Conservation (phyloP, 2,329 filamentous ascomycete genomes). For the Metarhizium rileyi region DNA sequence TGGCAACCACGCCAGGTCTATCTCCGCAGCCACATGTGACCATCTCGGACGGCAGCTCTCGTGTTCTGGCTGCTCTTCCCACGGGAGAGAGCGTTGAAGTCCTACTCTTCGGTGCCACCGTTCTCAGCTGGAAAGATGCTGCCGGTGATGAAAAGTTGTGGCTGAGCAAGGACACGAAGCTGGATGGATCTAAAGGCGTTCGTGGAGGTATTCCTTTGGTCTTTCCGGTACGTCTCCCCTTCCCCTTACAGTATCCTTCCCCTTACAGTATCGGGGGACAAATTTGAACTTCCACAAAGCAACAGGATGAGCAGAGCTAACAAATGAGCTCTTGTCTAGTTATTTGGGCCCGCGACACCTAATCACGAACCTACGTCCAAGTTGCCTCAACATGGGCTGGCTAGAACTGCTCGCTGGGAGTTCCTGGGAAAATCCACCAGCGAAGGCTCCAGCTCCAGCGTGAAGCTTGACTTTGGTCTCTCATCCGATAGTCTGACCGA, state of each 20-base stretch:
- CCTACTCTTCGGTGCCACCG: constrained; percentile 83
- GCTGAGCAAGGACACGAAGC: constrained; percentile 66
- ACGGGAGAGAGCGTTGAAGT: constrained; percentile 81
- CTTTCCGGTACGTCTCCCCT: constrained; percentile 61
- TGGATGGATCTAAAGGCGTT: constrained; percentile 84
- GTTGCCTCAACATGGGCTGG: constrained; percentile 91
- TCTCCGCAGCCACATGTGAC: constrained; percentile 69
- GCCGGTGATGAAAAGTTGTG: constrained; percentile 75
- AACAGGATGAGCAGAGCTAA: neutral
- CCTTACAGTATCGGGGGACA: too few species aligned
- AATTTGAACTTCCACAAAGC: neutral
- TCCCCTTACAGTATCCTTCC: too few species aligned
- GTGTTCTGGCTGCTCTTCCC: constrained; percentile 70
- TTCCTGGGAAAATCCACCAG: constrained; percentile 73
- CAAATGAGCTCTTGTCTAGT: constrained; percentile 34
- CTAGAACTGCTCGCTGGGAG: constrained; percentile 83
- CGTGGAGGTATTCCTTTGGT: constrained; percentile 87
- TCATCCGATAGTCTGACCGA: constrained; percentile 62
- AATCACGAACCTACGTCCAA: constrained; percentile 65
- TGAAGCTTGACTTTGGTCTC: constrained; percentile 95
- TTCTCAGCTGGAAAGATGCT: constrained; percentile 85
- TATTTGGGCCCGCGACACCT: constrained; percentile 76
- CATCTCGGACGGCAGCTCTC: constrained; percentile 59
- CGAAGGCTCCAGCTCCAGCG: constrained; percentile 48
- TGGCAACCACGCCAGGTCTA: constrained; percentile 63